phyloP scores from a whole-genome alignment of 441 rosid species.

The Mallotus repandus region DNA sequence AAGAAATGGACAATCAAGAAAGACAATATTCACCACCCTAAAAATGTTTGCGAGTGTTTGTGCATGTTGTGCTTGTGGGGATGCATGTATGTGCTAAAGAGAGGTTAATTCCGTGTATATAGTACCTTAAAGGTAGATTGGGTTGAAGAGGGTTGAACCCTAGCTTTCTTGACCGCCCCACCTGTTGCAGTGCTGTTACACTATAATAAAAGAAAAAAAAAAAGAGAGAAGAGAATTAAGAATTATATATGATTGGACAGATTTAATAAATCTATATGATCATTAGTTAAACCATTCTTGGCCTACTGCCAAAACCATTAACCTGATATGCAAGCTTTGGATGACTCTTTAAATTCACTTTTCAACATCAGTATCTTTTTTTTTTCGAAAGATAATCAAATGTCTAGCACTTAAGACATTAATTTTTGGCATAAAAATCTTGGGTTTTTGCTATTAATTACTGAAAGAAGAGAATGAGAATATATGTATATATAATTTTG shows the following conservation, averaged over 20 bases:
- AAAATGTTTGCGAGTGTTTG: conserved; percentile 34
- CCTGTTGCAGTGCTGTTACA: conserved; percentile 78
- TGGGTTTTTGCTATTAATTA: not conserved
- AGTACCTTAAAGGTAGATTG: conserved; percentile 87
- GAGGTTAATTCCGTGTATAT: conserved; percentile 7
- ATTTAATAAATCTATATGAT: not conserved
- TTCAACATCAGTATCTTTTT: not conserved
- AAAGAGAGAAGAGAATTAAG: not conserved
- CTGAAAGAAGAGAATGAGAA: not conserved
- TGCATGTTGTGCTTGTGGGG: conserved; percentile 34
- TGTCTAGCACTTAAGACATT: not conserved
- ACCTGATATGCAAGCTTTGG: not conserved
- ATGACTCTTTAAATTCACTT: not conserved
- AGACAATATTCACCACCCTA: conserved; percentile 46
- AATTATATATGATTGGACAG: conserved; percentile 7
- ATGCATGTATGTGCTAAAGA: conserved; percentile 25
- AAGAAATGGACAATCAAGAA: conserved; percentile 66
- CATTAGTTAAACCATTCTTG: conserved; percentile 7
- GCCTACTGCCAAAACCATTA: not conserved
- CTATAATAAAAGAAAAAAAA: conserved; percentile 30
- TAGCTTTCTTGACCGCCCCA: conserved; percentile 87
- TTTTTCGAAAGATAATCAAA: not conserved
- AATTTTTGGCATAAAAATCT: not conserved
- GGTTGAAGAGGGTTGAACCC: conserved; percentile 73
- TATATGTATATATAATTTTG: not conserved